Conservation (phyloP, 257 asterid species). For the Ehretia macrophylla region DNA sequence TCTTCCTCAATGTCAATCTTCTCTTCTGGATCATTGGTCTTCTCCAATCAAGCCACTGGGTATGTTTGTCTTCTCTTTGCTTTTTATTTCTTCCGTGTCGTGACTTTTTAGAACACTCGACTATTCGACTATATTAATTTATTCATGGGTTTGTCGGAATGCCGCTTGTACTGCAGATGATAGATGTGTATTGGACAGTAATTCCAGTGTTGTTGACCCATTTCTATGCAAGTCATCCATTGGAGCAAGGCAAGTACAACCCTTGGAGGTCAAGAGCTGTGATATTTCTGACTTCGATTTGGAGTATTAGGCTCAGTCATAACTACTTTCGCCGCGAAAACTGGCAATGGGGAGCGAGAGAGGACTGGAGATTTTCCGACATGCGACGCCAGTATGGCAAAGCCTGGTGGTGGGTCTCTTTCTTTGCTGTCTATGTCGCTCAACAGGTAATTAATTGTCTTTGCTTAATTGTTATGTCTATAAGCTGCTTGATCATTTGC, state of each 20-base stretch:
- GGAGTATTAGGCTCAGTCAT: slow-evolving; percentile 80
- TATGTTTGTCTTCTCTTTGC: slow-evolving; percentile 13
- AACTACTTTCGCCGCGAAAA: slow-evolving; percentile 93
- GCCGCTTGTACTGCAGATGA: slow-evolving; percentile 77
- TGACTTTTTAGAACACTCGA: no score
- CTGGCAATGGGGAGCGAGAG: slow-evolving; percentile 94
- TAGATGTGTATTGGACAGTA: slow-evolving; percentile 90
- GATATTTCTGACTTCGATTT: slow-evolving; percentile 61
- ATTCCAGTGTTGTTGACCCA: slow-evolving; percentile 72
- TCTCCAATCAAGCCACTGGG: slow-evolving; percentile 91
- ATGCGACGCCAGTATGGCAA: slow-evolving; percentile 56
- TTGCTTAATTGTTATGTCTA: no score
- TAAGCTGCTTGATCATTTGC: no score
- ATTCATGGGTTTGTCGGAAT: not conserved
- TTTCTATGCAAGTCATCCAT: slow-evolving; percentile 61
- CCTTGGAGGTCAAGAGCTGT: slow-evolving; percentile 63
- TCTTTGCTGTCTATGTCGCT: slow-evolving; percentile 68
- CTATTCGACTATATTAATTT: not conserved
- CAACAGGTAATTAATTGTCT: slow-evolving; percentile 59
- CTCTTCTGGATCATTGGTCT: slow-evolving; percentile 74
- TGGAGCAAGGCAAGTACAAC: slow-evolving; percentile 28
- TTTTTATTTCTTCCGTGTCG: not conserved
- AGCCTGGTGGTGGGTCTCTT: slow-evolving; percentile 94
- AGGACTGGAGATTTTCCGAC: slow-evolving; percentile 90
- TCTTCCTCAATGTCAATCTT: slow-evolving; percentile 76